phyloP scores from a whole-genome alignment of 257 asterid genomes.

The Lycium barbarum region DNA sequence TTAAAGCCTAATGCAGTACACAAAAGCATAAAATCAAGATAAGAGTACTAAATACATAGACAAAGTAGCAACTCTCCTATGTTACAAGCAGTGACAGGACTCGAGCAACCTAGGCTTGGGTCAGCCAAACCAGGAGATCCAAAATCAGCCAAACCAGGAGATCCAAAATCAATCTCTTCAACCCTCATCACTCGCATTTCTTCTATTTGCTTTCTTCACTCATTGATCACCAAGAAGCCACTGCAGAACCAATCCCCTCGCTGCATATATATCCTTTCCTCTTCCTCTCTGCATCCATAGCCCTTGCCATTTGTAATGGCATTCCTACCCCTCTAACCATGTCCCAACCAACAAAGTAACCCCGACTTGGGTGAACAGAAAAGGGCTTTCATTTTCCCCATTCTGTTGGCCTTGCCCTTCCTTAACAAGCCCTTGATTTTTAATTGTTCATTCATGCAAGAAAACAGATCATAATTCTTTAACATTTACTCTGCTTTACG shows the following conservation, averaged over 20 bases:
- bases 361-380: background rate
- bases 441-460: background rate
- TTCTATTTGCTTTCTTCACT: background rate
- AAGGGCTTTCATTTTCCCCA: background rate
- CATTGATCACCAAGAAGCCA: no score
- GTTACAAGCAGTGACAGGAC: background rate
- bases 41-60: background rate
- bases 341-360: background rate
- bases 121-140: background rate
- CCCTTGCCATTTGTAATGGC: background rate
- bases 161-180: background rate
- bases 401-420: background rate
- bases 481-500: background rate
- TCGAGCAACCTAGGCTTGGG: background rate
- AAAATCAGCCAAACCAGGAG: background rate
- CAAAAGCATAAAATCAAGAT: background rate
- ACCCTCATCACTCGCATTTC: background rate
- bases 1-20: background rate
- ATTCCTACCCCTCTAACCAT: background rate
- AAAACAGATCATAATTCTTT: background rate
- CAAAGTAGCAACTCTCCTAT: background rate
- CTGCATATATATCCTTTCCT: no score
- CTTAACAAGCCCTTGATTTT: background rate
- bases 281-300: background rate
- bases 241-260: no score